These are phyloP conservation scores for Aphanoascus verrucosus DNA, from an alignment of 2,329 filamentous ascomycete genomes.

Conservation along the genomic window DNA sequence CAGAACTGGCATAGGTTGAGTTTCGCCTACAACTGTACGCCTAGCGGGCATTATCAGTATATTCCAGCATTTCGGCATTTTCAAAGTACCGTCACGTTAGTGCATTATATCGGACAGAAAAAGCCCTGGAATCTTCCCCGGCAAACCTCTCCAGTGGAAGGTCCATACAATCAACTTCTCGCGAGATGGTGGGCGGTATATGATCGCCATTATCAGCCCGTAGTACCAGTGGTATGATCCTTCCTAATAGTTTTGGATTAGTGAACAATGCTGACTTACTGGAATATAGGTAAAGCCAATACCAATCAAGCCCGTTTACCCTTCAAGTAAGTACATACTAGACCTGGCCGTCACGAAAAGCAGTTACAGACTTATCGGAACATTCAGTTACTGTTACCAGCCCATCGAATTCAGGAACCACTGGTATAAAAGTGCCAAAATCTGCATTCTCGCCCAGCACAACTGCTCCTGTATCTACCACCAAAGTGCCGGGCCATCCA, in stretches of 20 bases:
- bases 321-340: background rate
- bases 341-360: background rate
- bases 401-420: background rate
- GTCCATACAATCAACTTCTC: slow-evolving; percentile 65
- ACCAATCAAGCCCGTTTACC: background rate
- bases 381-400: background rate
- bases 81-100: slow-evolving; percentile 75
- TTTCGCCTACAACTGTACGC: slow-evolving; percentile 96
- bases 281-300: background rate
- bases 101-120: slow-evolving; percentile 85
- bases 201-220: slow-evolving; percentile 64
- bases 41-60: slow-evolving; percentile 94
- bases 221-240: background rate
- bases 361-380: background rate
- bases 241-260: background rate
- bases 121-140: slow-evolving; percentile 74
- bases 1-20: slow-evolving; percentile 74
- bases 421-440: background rate
- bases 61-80: slow-evolving; percentile 90
- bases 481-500: too few species aligned
- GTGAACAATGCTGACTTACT: background rate
- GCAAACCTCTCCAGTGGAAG: slow-evolving; percentile 27
- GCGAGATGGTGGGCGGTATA: slow-evolving; percentile 91
- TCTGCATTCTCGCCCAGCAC: background rate
- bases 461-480: background rate